phyloP scores from a whole-genome alignment of 306 rosid genomes.

The Quercus wislizeni region DNA sequence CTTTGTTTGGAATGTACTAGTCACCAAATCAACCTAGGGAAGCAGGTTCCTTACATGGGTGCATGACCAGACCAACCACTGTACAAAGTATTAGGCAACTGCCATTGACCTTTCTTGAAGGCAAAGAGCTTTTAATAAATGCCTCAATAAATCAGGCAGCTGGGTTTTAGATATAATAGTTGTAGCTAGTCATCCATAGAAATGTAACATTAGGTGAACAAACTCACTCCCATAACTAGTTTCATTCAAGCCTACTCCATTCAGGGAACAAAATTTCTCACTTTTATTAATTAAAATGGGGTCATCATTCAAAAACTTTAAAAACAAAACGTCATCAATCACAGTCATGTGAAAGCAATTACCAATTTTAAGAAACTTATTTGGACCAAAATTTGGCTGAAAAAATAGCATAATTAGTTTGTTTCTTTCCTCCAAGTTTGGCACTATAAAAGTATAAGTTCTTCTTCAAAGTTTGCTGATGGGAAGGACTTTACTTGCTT shows the following conservation, averaged over 20 bases:
- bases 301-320: neutral
- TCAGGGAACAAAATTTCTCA: neutral
- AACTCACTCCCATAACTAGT: slow-evolving; percentile 23
- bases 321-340: no score
- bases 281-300: neutral
- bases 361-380: neutral
- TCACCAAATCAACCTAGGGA: slow-evolving; percentile 6
- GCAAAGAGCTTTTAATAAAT: neutral
- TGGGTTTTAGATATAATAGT: neutral
- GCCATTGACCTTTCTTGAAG: slow-evolving; percentile 29
- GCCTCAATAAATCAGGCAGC: neutral
- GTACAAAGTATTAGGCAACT: slow-evolving; percentile 22
- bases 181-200: neutral
- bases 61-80: slow-evolving; percentile 52
- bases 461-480: neutral
- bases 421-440: neutral
- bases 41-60: neutral
- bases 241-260: slow-evolving; percentile 26
- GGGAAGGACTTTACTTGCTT: neutral
- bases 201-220: slow-evolving; percentile 36
- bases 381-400: neutral
- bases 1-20: neutral
- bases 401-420: neutral
- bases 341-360: neutral
- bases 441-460: neutral